A percentile compares a stretch with the other conserved stretches of the same genome.
These are phyloP conservation scores for Pelargonium nanum DNA, from an alignment of 345 rosid species.

Conservation along the genomic window DNA sequence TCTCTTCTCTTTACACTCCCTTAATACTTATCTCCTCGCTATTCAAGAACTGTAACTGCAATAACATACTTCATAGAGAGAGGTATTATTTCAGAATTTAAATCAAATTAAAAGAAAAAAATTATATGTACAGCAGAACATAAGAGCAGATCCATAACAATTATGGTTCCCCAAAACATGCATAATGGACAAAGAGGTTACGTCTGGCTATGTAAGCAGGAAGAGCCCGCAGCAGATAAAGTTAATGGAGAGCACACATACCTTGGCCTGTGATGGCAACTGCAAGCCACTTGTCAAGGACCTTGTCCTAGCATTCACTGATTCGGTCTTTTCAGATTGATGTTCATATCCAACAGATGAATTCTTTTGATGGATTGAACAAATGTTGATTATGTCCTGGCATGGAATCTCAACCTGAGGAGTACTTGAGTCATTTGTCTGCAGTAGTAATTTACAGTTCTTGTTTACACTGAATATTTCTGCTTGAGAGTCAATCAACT, in stretches of 20 bases:
- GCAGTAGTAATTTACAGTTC: slow-evolving; percentile 35
- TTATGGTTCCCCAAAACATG: no score
- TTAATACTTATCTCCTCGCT: no score
- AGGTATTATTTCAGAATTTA: no score
- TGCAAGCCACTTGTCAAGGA: slow-evolving; percentile 16
- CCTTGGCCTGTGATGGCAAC: slow-evolving; percentile 23
- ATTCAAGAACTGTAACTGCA: no score
- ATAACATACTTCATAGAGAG: no score
- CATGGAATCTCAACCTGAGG: slow-evolving; percentile 45
- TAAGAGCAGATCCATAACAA: no score
- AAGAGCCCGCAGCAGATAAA: neutral
- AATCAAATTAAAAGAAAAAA: no score
- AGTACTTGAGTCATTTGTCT: slow-evolving; percentile 47
- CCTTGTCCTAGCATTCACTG: slow-evolving; percentile 19
- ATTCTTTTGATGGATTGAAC: slow-evolving; percentile 24
- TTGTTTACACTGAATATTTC: slow-evolving; percentile 19
- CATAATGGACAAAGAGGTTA: no score
- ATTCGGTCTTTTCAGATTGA: slow-evolving; percentile 12
- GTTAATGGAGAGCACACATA: slow-evolving; percentile 13
- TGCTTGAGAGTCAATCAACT: slow-evolving; percentile 16
- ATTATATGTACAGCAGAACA: no score
- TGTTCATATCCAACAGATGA: slow-evolving; percentile 18
- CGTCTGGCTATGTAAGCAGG: no score
- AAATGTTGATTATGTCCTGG: slow-evolving; percentile 29
- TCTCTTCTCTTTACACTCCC: no score